A percentile compares a stretch with the other conserved stretches of the same genome.
These are phyloP conservation scores for Hypericum androsaemum DNA, from an alignment of 345 rosid species.

Conservation along the genomic window DNA sequence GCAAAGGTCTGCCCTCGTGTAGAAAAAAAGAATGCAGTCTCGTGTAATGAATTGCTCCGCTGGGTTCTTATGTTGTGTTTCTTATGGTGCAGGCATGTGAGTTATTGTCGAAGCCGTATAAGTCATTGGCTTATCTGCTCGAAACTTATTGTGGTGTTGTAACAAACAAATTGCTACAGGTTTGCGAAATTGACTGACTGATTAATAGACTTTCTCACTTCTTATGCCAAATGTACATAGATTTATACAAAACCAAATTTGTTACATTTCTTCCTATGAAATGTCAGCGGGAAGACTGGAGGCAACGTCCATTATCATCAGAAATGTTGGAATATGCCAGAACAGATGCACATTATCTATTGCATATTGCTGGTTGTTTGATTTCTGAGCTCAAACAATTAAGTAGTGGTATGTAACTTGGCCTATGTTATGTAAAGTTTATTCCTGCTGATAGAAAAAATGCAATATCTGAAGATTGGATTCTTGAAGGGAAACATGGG, in stretches of 20 bases:
- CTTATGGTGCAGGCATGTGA: conserved; percentile 63
- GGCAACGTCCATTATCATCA: conserved; percentile 70
- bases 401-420: conserved; percentile 37
- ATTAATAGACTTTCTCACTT: conserved; percentile 3
- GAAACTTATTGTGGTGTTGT: conserved; percentile 66
- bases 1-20: conserved; percentile 50
- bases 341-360: conserved; percentile 77
- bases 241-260: not conserved
- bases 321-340: conserved; percentile 79
- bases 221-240: conserved; percentile 4
- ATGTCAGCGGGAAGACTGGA: conserved; percentile 93
- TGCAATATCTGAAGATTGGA: no score
- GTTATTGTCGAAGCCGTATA: conserved; percentile 74
- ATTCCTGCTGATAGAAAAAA: no score
- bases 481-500: no score
- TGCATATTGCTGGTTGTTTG: conserved; percentile 56
- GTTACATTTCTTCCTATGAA: not conserved
- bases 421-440: no score
- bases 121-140: conserved; percentile 78
- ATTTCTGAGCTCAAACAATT: conserved; percentile 54
- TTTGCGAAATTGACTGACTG: conserved; percentile 17
- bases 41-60: not conserved
- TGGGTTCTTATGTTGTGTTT: not conserved
- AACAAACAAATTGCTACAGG: conserved; percentile 84
- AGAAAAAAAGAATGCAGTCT: no score